A percentile compares a stretch with the other conserved stretches of the same genome.
These are phyloP conservation scores for Dipteronia sinensis DNA, from an alignment of 345 rosid species.

Conservation along the genomic window DNA sequence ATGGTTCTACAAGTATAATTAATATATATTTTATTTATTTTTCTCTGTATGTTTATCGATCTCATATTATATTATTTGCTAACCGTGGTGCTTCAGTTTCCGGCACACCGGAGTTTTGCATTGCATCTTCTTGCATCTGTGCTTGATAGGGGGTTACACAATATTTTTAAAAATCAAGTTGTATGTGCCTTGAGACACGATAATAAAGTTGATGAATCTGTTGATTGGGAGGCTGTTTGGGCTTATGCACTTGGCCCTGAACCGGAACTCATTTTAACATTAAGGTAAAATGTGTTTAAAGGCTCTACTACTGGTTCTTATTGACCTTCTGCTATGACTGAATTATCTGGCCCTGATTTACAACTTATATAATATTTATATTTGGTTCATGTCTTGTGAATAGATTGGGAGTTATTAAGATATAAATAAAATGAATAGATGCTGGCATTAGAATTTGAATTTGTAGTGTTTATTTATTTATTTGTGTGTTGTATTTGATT, in stretches of 20 bases:
- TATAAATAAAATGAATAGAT: background rate
- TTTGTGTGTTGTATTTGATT: too few relatives aligned
- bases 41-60: conserved; percentile 10
- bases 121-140: conserved; percentile 73
- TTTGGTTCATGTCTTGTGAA: background rate
- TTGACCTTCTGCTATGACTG: conserved; percentile 7
- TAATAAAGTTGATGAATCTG: conserved; percentile 31
- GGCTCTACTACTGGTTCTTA: conserved; percentile 4
- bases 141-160: conserved; percentile 63
- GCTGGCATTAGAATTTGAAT: background rate
- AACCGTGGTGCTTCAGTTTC: conserved; percentile 55
- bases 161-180: conserved; percentile 51
- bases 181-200: conserved; percentile 32
- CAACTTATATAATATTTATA: background rate
- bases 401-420: background rate
- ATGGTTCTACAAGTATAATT: background rate
- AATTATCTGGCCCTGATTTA: conserved; percentile 5
- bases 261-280: conserved; percentile 85
- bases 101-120: conserved; percentile 83
- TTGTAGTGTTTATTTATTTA: background rate
- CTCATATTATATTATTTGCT: background rate
- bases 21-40: background rate
- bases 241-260: conserved; percentile 93
- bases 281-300: conserved; percentile 54
- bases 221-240: conserved; percentile 96